Conservation (phyloP, 75 land plant genomes). For the Isoetes taiwanensis region DNA sequence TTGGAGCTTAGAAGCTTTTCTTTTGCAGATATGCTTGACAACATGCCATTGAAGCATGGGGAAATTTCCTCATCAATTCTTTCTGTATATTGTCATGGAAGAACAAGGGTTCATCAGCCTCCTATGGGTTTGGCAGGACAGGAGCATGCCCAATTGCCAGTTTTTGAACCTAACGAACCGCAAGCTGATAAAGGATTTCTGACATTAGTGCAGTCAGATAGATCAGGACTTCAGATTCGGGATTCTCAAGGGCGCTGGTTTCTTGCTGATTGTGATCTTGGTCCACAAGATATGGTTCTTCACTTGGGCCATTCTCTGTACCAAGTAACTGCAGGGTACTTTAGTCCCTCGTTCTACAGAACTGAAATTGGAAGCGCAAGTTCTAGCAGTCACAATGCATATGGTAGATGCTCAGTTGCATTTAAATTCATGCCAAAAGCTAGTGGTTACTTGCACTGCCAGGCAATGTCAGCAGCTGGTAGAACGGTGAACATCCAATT, state of each 20-base stretch:
- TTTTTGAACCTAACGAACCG: conserved; percentile 51
- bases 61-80: conserved; percentile 82
- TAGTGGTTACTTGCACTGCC: conserved; percentile 61
- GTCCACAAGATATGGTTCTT: conserved; percentile 68
- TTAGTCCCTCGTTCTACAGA: conserved; percentile 55
- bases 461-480: conserved; percentile 78
- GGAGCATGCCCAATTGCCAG: conserved; percentile 44
- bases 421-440: conserved; percentile 92
- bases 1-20: conserved; percentile 70
- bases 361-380: conserved; percentile 16
- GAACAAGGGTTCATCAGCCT: conserved; percentile 57
- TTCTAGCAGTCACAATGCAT: conserved; percentile 31
- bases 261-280: conserved; percentile 70
- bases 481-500: conserved; percentile 70
- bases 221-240: conserved; percentile 56
- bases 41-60: conserved; percentile 51
- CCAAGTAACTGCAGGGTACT: conserved; percentile 79
- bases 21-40: conserved; percentile 71
- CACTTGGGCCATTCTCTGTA: conserved; percentile 77
- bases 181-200: conserved; percentile 68
- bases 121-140: conserved; percentile 21
- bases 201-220: conserved; percentile 66
- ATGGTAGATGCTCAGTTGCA: conserved; percentile 63
- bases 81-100: conserved; percentile 64
- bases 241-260: conserved; percentile 78